phyloP scores from a whole-genome alignment of 2,329 filamentous ascomycete species.

The Penicillium hordei region DNA sequence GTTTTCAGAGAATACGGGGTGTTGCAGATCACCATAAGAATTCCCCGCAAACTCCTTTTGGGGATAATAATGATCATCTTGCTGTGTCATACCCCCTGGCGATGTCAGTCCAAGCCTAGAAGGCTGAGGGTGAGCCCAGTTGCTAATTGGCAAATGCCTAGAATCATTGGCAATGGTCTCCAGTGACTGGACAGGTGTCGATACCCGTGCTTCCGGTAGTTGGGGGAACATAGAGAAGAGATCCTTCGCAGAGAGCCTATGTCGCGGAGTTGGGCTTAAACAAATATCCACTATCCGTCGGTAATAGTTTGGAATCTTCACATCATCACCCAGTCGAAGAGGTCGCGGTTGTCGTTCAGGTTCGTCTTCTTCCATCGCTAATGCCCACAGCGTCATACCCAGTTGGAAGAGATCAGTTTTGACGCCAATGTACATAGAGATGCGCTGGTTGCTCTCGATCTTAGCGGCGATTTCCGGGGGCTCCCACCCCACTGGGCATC shows the following conservation, averaged over 20 bases:
- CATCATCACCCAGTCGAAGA: slow-evolving; percentile 57
- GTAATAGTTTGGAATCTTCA: slow-evolving; percentile 72
- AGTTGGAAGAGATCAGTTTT: slow-evolving; percentile 96
- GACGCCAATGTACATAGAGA: slow-evolving; percentile 96
- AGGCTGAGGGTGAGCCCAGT: slow-evolving; percentile 7
- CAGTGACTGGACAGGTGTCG: slow-evolving; percentile 13
- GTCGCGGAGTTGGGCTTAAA: slow-evolving; percentile 70
- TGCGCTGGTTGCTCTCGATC: slow-evolving; percentile 82
- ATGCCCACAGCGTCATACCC: slow-evolving; percentile 93
- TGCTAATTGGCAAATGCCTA: slow-evolving; percentile 5
- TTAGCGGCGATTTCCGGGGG: slow-evolving; percentile 85
- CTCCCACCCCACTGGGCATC: slow-evolving; percentile 98
- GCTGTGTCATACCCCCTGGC: neutral
- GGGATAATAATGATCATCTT: slow-evolving; percentile 2
- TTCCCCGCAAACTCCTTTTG: slow-evolving; percentile 6
- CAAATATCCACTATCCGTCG: slow-evolving; percentile 73
- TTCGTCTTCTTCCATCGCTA: slow-evolving; percentile 85
- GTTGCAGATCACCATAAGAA: slow-evolving; percentile 6
- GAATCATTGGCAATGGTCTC: slow-evolving; percentile 1
- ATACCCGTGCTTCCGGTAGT: slow-evolving; percentile 11
- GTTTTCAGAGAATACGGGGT: slow-evolving; percentile 11
- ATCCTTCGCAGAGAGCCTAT: slow-evolving; percentile 69
- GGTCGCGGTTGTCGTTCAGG: slow-evolving; percentile 78
- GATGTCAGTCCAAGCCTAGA: neutral
- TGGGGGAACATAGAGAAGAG: slow-evolving; percentile 69